These are phyloP conservation scores for Penicillium pancosmium DNA, from an alignment of 495 filamentous ascomycete genomes.

Conservation along the genomic window DNA sequence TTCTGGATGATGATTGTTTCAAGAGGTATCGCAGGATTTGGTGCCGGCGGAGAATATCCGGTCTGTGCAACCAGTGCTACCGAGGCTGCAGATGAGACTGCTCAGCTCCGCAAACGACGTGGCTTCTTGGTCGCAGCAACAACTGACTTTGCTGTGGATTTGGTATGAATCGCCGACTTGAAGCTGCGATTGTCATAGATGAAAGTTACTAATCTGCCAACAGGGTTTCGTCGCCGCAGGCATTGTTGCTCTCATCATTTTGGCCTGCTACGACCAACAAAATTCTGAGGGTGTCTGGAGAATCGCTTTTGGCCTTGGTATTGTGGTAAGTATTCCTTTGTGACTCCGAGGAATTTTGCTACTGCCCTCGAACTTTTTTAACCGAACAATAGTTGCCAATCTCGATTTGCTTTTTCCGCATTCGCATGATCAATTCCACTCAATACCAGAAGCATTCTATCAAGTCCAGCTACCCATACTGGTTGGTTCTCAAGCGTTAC, in stretches of 20 bases:
- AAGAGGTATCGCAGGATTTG: conserved; percentile 56
- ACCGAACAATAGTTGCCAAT: conserved; percentile 28
- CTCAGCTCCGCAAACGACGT: conserved; percentile 28
- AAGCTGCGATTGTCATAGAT: no score
- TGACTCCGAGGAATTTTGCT: no score
- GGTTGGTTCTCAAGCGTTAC: conserved; percentile 37
- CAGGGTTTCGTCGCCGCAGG: conserved; percentile 37
- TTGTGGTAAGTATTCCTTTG: conserved; percentile 25
- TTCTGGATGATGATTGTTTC: conserved; percentile 60
- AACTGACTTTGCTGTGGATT: conserved; percentile 36
- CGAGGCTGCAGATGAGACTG: conserved; percentile 49
- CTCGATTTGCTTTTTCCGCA: conserved; percentile 41
- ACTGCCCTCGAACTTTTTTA: no score
- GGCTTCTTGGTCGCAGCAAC: conserved; percentile 37
- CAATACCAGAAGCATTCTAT: conserved; percentile 41
- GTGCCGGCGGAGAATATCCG: conserved; percentile 52
- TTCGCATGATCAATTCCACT: conserved; percentile 42
- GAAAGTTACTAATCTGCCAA: neutral
- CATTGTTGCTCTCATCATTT: conserved; percentile 35
- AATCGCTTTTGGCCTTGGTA: conserved; percentile 38
- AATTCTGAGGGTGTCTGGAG: conserved; percentile 37
- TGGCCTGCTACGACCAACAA: conserved; percentile 31
- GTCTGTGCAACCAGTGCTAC: conserved; percentile 47
- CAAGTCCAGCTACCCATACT: conserved; percentile 38
- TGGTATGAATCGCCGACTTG: conserved; percentile 12